A percentile compares a stretch with the other conserved stretches of the same genome.
Conservation (phyloP, 768 basidiomycete species). For the Hygrocybe punicea region DNA sequence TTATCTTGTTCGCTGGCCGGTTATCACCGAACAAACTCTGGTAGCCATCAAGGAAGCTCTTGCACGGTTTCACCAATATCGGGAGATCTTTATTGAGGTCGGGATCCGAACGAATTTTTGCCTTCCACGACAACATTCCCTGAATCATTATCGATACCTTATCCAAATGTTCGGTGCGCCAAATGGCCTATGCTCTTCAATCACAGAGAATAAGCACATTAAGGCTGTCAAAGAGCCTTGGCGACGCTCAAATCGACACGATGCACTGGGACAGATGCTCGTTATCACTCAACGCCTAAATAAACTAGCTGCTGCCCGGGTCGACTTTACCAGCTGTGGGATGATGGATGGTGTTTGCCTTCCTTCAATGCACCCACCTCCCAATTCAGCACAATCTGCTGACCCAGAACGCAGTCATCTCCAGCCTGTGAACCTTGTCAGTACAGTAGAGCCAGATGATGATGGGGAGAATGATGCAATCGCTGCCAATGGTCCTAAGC, state of each 20-base stretch:
- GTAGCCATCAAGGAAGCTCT: constrained; percentile 6
- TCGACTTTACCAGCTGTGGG: constrained; percentile 14
- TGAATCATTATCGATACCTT: constrained; percentile 13
- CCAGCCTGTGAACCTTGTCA: background rate
- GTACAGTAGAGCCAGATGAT: too few species aligned
- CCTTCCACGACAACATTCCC: constrained; percentile 19
- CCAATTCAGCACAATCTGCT: background rate
- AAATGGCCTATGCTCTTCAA: constrained; percentile 22
- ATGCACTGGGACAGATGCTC: constrained; percentile 22
- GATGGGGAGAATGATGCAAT: background rate
- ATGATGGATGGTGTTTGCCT: constrained; percentile 10
- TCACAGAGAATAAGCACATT: constrained; percentile 12
- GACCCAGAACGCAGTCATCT: background rate
- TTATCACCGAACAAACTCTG: constrained; percentile 10
- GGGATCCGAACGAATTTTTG: constrained; percentile 11
- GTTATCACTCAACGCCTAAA: constrained; percentile 22
- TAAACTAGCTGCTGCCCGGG: constrained; percentile 16
- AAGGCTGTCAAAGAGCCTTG: constrained; percentile 22
- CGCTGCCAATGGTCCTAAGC: background rate
- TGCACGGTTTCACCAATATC: constrained; percentile 10
- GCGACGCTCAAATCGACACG: constrained; percentile 18
- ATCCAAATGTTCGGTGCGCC: constrained; percentile 20
- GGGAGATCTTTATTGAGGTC: constrained; percentile 11
- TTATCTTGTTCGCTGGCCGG: constrained; percentile 16
- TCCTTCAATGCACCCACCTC: background rate